phyloP scores from a whole-genome alignment of 345 rosid genomes.

The Gossypium raimondii region DNA sequence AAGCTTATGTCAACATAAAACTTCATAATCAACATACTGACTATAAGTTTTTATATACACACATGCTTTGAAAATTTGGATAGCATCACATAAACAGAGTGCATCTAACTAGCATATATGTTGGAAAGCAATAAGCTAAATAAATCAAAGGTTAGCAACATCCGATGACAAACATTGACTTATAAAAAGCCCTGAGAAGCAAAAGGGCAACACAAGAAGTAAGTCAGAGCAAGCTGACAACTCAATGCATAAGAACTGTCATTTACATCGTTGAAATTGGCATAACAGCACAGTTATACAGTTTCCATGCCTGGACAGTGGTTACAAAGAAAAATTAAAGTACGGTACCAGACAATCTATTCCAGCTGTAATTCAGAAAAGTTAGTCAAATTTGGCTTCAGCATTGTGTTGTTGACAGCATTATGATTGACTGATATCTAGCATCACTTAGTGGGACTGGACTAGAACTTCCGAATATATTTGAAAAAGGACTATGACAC shows the following conservation, averaged over 20 bases:
- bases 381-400: background rate
- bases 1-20: slow-evolving; percentile 1
- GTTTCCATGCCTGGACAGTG: background rate
- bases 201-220: background rate
- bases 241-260: background rate
- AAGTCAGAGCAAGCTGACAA: background rate
- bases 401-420: background rate
- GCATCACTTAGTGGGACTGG: background rate
- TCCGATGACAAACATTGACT: background rate
- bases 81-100: background rate
- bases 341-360: background rate
- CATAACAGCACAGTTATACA: background rate
- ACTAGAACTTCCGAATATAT: background rate
- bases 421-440: background rate
- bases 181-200: background rate
- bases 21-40: background rate
- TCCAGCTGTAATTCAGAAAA: background rate
- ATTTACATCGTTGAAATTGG: background rate
- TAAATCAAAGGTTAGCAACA: slow-evolving; percentile 9
- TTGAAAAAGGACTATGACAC: background rate
- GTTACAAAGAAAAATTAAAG: background rate
- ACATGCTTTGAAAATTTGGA: background rate
- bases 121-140: slow-evolving; percentile 1
- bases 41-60: background rate
- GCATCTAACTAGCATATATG: background rate